These are phyloP conservation scores for Astraeus odoratus DNA, from an alignment of 768 basidiomycete genomes.

Conservation along the genomic window DNA sequence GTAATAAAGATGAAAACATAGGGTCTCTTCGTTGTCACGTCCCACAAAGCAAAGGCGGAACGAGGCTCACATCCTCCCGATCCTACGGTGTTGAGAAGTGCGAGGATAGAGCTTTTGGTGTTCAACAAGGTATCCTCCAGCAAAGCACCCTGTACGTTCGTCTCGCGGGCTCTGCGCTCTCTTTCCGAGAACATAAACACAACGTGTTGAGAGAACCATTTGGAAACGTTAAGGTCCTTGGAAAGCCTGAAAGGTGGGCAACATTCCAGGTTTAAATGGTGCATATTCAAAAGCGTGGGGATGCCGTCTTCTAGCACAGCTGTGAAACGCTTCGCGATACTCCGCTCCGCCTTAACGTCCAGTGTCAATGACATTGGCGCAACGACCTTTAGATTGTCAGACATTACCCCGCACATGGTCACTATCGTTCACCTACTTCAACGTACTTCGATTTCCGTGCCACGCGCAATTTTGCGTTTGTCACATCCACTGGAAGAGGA, in stretches of 20 bases:
- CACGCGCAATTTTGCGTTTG: conserved; percentile 34
- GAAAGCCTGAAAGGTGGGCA: conserved; percentile 27
- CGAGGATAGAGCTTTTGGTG: conserved; percentile 28
- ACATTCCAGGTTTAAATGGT: conserved; percentile 31
- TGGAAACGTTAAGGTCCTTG: conserved; percentile 2
- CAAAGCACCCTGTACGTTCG: not conserved
- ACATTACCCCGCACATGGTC: not conserved
- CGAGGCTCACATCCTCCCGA: conserved; percentile 9
- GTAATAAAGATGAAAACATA: conserved; percentile 43
- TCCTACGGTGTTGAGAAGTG: conserved; percentile 24
- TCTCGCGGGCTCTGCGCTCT: conserved; percentile 17
- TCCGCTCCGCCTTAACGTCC: conserved; percentile 11
- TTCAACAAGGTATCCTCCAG: conserved; percentile 20
- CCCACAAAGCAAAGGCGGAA: conserved; percentile 16
- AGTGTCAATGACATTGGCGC: conserved; percentile 12
- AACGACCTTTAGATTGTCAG: conserved; percentile 16
- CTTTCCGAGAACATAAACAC: conserved; percentile 26
- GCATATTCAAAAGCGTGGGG: conserved; percentile 30
- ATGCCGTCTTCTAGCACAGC: conserved; percentile 11
- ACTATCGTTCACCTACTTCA: conserved; percentile 20
- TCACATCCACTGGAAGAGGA: conserved; percentile 38
- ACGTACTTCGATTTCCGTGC: conserved; percentile 52
- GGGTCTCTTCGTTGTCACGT: conserved; percentile 7
- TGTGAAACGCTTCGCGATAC: conserved; percentile 23
- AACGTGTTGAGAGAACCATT: conserved; percentile 30